phyloP scores from a whole-genome alignment of 148 eudicot species.

The Fagopyrum tataricum region DNA sequence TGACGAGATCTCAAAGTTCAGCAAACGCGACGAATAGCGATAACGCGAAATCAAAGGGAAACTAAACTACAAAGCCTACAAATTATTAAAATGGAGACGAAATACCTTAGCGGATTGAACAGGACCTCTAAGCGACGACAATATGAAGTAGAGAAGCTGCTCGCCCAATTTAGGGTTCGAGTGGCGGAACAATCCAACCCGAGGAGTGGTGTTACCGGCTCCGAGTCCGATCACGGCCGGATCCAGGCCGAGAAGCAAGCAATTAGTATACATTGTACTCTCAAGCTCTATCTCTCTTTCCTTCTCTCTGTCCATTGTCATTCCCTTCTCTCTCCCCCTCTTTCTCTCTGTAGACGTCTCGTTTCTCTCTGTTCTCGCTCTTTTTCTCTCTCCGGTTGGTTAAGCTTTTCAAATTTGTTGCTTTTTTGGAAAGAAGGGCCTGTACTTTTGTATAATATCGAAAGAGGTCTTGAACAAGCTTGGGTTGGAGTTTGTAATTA shows the following conservation, averaged over 20 bases:
- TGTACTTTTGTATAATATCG: not conserved
- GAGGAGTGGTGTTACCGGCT: slow-evolving; percentile 50
- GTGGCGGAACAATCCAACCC: slow-evolving; percentile 89
- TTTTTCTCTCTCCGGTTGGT: slow-evolving; percentile 15
- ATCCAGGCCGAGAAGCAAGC: slow-evolving; percentile 82
- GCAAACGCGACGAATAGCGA: not conserved
- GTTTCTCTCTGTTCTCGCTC: slow-evolving; percentile 12
- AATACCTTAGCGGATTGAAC: slow-evolving; percentile 74
- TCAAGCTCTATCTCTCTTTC: slow-evolving; percentile 96
- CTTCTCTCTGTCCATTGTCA: slow-evolving; percentile 95
- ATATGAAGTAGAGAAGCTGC: slow-evolving; percentile 84
- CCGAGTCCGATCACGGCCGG: slow-evolving; percentile 66
- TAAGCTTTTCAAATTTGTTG: slow-evolving; percentile 13
- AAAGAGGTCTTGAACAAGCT: not conserved
- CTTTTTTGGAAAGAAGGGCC: slow-evolving; percentile 17
- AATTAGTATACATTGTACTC: slow-evolving; percentile 96
- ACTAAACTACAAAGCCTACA: not conserved
- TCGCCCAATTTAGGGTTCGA: slow-evolving; percentile 99
- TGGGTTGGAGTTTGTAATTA: not conserved
- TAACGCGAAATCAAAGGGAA: not conserved
- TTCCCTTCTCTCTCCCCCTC: slow-evolving; percentile 22
- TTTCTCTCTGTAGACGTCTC: slow-evolving; percentile 21
- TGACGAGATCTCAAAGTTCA: slow-evolving; percentile 27
- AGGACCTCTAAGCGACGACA: slow-evolving; percentile 85
- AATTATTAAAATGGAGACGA: slow-evolving; percentile 1